Evolutionary conservation across 371 early-diverging fungal genomes (phyloP), one percentile per base, ranked within the genome.

Genomic region (Encephalitozoon hellem): DNA sequence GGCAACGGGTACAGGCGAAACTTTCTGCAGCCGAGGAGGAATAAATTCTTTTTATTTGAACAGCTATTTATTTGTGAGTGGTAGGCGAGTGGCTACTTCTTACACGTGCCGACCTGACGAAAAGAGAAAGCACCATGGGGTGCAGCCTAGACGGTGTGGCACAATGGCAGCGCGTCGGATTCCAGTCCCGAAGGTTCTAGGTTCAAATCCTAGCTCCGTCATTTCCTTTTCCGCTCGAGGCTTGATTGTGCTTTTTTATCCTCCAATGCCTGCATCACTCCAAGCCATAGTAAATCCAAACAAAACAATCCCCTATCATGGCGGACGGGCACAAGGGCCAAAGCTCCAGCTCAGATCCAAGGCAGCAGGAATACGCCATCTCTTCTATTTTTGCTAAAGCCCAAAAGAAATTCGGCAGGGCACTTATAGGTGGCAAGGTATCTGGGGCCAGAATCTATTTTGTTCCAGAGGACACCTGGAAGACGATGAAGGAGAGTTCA

Each of bases 131-230:
- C n/a, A 15, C 34, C 34, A 2, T 34, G 1, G 32, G 2, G 12
- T n/a, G 2, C 0, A 9, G 2, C 11, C 12, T 59, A 34, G 80
- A 69, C 76, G 65, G 53, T 59, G 72, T 81, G 81, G 81, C 81
- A 75, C 81, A 81, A 79, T 78, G 81, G 81, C 77, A 81, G 81
- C 81, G 81, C 78, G 53, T 77, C 72, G 72, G 81, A 81, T 76
- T 81, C 77, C 81, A 76, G 77, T 51, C 77, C 81, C 73, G 72
- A 67, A 69, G 81, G 81, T 77, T 79, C 49, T 65, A 51, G 78
- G 81, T 81, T 81, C 81, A 64, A 81, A 55, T 72, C 81, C 78
- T 73, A 34, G 30, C 72, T 68, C 43, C 76, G 76, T 80, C 80
- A 79, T 41, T 47, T 71, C 55, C 68, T 32, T 52, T 39, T 18